Base-by-base conservation (phyloP, 148 eudicot species). In the Vaccinium darrowii region DNA sequence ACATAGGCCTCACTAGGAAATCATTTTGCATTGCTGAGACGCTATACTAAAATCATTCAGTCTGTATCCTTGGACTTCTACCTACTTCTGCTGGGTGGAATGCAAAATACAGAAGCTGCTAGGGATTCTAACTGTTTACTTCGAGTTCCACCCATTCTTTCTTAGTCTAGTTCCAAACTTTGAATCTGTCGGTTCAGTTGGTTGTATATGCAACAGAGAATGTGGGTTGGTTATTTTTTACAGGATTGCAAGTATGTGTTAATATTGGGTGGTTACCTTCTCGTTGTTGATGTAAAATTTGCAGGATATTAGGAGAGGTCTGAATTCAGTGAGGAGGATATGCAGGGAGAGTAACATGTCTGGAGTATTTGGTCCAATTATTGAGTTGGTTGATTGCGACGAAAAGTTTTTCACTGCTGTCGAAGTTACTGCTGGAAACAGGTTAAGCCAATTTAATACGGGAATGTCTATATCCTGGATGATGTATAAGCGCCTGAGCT, bases 401-500 rank as follows among this genome's bases (percentile, higher is more conserved):
- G 96, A 93, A 63, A 93, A 91, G 83, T 95, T 94, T 88, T 94
- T 97, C 89, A 95, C 99, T 79, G 99, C 98, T 19, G 99, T 97
- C 83, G 99, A 97, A 94, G 99, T 97, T 82, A 97, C 99, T 58
- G 99, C 98, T 93, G 99, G 98, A 86, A 97, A 95, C 89, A 95
- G 99, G 99, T 93, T 74, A 60, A 57, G 56, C 7, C 25, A 62
- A 36, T 77, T 30, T 80, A 12, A 15, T 39, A 77, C 27, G 83
- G 76, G 5, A 72, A 0, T 69, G n/a, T 51, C 60, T 50, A 67
- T 67, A 51, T 63, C n/a, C 58, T 67, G 84, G 43, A 25, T 69
- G 49, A 14, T 14, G 27, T 27, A n/a, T 36, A 56, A 6, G 50
- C 7, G 27, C 30, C 58, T 13, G 6, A 72, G 43, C 71, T 74